Percentiles rank a stretch among this genome's conserved stretches.
These are phyloP conservation scores for Lenwebbia sp. DNA, from an alignment of 345 rosid species.

Conservation along the genomic window DNA sequence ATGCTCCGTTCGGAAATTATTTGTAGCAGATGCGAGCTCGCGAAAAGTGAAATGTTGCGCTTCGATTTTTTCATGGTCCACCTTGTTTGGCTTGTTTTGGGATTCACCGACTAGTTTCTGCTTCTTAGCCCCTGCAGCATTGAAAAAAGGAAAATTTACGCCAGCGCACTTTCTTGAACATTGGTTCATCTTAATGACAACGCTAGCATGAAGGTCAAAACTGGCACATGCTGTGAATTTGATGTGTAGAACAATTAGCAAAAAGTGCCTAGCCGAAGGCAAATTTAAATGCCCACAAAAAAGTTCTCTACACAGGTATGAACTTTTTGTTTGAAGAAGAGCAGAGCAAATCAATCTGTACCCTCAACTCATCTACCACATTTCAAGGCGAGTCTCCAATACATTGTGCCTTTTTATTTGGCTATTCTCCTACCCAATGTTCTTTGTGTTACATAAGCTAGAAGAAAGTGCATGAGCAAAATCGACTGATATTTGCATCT, in stretches of 20 bases:
- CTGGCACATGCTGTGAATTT: neutral
- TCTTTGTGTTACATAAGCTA: neutral
- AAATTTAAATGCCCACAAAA: neutral
- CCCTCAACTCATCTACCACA: neutral
- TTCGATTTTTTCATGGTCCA: conserved; percentile 1
- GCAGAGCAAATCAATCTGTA: neutral
- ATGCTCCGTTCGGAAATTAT: conserved; percentile 62
- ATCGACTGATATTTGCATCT: neutral
- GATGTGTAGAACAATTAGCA: neutral
- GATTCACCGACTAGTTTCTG: conserved; percentile 3
- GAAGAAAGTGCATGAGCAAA: neutral
- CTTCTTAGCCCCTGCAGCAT: conserved; percentile 11
- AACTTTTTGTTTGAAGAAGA: neutral
- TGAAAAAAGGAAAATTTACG: neutral
- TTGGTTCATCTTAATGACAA: neutral
- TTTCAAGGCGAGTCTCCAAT: neutral
- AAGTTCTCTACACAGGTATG: neutral
- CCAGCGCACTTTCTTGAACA: neutral
- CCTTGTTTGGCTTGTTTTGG: neutral
- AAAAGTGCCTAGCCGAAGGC: neutral
- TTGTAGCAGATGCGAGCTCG: conserved; percentile 68
- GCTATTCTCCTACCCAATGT: neutral
- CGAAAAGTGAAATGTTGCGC: conserved; percentile 38
- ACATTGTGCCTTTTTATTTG: neutral
- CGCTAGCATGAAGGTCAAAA: neutral